Conservation (phyloP, 1,139 yeast genomes). For the Pichia sp. region DNA sequence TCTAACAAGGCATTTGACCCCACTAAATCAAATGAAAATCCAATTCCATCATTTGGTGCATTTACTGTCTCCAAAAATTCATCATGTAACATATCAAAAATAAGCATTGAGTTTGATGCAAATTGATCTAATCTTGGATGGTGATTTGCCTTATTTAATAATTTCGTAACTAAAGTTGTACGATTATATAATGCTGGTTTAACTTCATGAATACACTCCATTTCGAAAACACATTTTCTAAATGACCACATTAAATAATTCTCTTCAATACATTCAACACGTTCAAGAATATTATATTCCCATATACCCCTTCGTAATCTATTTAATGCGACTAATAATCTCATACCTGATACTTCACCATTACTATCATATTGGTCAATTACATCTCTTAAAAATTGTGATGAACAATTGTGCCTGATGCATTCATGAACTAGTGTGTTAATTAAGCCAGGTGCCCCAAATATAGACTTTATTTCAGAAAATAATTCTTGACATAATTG, state of each 20-base stretch:
- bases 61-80: slow-evolving; percentile 10
- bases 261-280: slow-evolving; percentile 13
- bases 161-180: slow-evolving; percentile 10
- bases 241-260: slow-evolving; percentile 12
- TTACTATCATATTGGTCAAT: slow-evolving; percentile 15
- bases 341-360: slow-evolving; percentile 12
- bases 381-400: slow-evolving; percentile 12
- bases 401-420: slow-evolving; percentile 13
- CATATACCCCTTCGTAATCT: slow-evolving; percentile 12
- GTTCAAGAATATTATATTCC: slow-evolving; percentile 14
- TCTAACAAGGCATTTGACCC: slow-evolving; percentile 5
- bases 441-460: slow-evolving; percentile 7
- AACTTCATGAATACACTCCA: slow-evolving; percentile 15
- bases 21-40: slow-evolving; percentile 12
- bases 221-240: slow-evolving; percentile 15
- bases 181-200: slow-evolving; percentile 9
- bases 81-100: slow-evolving; percentile 15
- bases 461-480: slow-evolving; percentile 4
- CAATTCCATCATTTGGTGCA: slow-evolving; percentile 2
- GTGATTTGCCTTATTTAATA: slow-evolving; percentile 12
- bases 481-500: slow-evolving; percentile 1
- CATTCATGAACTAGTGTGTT: slow-evolving; percentile 13
- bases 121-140: slow-evolving; percentile 8
- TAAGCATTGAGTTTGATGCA: slow-evolving; percentile 14
- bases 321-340: slow-evolving; percentile 11